phyloP scores from a whole-genome alignment of 2,329 filamentous ascomycete species.

The Sporothrix dimorphospora region DNA sequence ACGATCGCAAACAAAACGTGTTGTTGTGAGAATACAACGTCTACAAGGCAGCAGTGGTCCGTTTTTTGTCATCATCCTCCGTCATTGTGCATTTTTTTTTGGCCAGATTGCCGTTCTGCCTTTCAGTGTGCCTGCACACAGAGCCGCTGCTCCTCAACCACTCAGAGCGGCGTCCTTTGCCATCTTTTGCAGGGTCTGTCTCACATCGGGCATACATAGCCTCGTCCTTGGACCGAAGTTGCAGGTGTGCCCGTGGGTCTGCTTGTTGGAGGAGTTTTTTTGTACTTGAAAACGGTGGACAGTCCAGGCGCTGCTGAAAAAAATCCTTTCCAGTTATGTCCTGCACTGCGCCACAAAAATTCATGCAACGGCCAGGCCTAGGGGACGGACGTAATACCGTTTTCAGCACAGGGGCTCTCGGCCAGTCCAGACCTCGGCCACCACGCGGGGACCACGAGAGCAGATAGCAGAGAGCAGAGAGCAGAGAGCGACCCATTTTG shows the following conservation, averaged over 20 bases:
- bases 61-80: neutral
- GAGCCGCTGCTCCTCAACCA: neutral
- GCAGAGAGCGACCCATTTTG: neutral
- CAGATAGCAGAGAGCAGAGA: too few relatives aligned
- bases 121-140: neutral
- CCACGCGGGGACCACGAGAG: neutral
- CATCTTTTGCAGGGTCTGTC: neutral
- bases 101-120: neutral
- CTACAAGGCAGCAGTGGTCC: neutral
- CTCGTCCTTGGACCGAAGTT: neutral
- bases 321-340: neutral
- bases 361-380: neutral
- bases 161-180: neutral
- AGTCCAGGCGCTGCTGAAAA: neutral
- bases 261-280: too few relatives aligned
- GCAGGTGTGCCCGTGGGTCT: neutral
- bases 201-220: neutral
- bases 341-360: conserved; percentile 13
- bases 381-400: neutral
- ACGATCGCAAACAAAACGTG: neutral
- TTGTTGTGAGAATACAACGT: neutral
- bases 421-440: neutral
- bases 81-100: neutral
- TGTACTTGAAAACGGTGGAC: neutral
- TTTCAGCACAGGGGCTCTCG: neutral